Conservation (phyloP, 1,284 basidiomycete species). For the Paramarasmius palmivorus region DNA sequence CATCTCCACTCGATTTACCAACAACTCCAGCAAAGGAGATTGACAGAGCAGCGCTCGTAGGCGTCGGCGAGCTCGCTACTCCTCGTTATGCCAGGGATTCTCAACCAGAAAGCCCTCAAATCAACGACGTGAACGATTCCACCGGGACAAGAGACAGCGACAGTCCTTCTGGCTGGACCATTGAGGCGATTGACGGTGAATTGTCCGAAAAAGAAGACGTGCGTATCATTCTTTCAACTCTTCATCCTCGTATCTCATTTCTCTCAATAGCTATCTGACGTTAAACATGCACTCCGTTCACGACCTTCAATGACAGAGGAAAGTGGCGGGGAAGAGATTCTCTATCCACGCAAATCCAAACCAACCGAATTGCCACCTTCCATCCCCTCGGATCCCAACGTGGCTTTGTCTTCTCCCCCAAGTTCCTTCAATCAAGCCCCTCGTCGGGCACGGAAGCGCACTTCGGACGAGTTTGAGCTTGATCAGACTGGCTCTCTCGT, state of each 20-base stretch:
- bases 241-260: slow-evolving; percentile 14
- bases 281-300: slow-evolving; percentile 44
- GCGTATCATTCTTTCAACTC: slow-evolving; percentile 24
- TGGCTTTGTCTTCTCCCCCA: slow-evolving; percentile 49
- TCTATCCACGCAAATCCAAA: slow-evolving; percentile 68
- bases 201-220: slow-evolving; percentile 69
- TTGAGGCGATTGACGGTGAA: slow-evolving; percentile 81
- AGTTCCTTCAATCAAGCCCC: slow-evolving; percentile 57
- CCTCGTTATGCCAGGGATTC: slow-evolving; percentile 56
- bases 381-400: slow-evolving; percentile 16
- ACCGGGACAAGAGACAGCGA: slow-evolving; percentile 42
- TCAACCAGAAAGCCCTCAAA: slow-evolving; percentile 38
- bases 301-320: slow-evolving; percentile 72
- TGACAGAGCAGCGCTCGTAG: slow-evolving; percentile 87
- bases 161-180: slow-evolving; percentile 74
- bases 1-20: slow-evolving; percentile 51
- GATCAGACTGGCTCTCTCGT: slow-evolving; percentile 65
- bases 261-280: slow-evolving; percentile 34
- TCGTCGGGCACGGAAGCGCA: slow-evolving; percentile 70
- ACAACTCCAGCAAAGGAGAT: slow-evolving; percentile 81
- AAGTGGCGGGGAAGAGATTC: slow-evolving; percentile 80
- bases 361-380: slow-evolving; percentile 11
- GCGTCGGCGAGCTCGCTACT: slow-evolving; percentile 96
- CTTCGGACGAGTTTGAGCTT: slow-evolving; percentile 80
- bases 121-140: slow-evolving; percentile 37